Base-by-base conservation (phyloP, 441 rosid species). In the Theobroma grandiflorum region DNA sequence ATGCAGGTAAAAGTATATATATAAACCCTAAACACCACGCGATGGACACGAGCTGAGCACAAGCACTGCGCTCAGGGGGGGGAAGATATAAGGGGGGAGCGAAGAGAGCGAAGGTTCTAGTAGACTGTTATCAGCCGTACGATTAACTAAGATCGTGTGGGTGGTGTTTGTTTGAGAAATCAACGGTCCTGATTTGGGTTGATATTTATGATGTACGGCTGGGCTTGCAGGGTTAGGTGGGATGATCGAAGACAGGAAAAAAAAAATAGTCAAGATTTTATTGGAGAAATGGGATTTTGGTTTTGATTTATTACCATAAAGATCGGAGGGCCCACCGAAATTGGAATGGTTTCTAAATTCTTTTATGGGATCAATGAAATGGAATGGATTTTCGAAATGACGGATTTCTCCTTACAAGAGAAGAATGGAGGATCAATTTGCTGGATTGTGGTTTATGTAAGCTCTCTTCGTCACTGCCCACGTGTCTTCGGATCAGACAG, bases 31-130 rank as follows among this genome's bases (percentile, higher is more conserved):
- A 75, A 65, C 12, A 15, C 62, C 76, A 72, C 61, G 49, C 68
- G 83, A 76, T 35, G 55, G 80, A 77, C 94, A 86, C 90, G 88
- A 83, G 92, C n/a, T 1, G 73, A 78, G 72, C 93, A 89, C 94
- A 82, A 90, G 90, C 87, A 59, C 74, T 1, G 0, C 6, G 3
- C 8, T 37, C 18, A 20, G 8, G 4, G 47, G 9, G 67, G 50
- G 12, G 80, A 33, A 62, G 78, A 82, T 82, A 84, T 84, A 85
- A 74, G 82, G 74, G 53, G 53, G 35, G 68, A 47, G 10, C 3
- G 47, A 76, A 79, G 82, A 26, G 63, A 57, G 76, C 31, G 92
- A 88, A 85, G 76, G 85, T 88, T 93, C 93, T 82, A 67, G 90
- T 82, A 86, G 35, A 65, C 81, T 76, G 31, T 8, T 38, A 20